Evolutionary conservation across 2,329 filamentous ascomycete species (phyloP).

Genomic region (Trichoderma endophyticum): DNA sequence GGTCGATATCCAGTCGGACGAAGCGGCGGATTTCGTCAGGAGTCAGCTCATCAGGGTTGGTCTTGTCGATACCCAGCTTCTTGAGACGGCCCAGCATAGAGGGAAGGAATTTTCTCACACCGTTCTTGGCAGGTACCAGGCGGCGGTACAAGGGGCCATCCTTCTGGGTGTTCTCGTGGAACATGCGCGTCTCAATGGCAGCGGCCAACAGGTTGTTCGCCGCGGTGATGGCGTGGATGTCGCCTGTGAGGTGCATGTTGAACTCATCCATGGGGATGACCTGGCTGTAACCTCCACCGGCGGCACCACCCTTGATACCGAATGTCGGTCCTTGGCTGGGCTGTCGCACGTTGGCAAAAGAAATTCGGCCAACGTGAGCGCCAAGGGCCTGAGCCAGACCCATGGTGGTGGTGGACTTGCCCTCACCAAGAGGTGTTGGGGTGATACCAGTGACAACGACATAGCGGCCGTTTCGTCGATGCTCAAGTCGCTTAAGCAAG

Average conservation of each 20-base stretch:
- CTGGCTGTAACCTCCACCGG: slow-evolving; percentile 96
- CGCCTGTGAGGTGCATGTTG: slow-evolving; percentile 94
- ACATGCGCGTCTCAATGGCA: slow-evolving; percentile 96
- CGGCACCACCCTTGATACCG: slow-evolving; percentile 97
- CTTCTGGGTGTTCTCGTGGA: slow-evolving; percentile 95
- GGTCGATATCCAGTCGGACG: slow-evolving; percentile 93
- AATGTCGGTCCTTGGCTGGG: slow-evolving; percentile 97
- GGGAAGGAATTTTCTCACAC: slow-evolving; percentile 79
- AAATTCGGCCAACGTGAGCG: slow-evolving; percentile 80
- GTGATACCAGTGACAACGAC: slow-evolving; percentile 94
- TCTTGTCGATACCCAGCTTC: slow-evolving; percentile 96
- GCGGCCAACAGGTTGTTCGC: slow-evolving; percentile 96
- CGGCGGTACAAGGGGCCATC: slow-evolving; percentile 83
- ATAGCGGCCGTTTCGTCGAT: slow-evolving; percentile 86
- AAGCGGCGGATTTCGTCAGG: slow-evolving; percentile 85
- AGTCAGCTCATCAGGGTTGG: slow-evolving; percentile 84
- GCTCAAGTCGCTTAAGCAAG: slow-evolving; percentile 76
- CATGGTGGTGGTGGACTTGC: slow-evolving; percentile 97
- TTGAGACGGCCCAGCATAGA: slow-evolving; percentile 91
- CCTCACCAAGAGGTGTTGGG: slow-evolving; percentile 92
- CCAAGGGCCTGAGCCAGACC: slow-evolving; percentile 90
- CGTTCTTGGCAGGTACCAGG: slow-evolving; percentile 85
- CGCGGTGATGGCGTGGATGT: slow-evolving; percentile 95
- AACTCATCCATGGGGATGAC: slow-evolving; percentile 99
- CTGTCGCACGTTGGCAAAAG: slow-evolving; percentile 95